Conservation (phyloP, 805 yeast species). For the Komagataella mondaviorum region DNA sequence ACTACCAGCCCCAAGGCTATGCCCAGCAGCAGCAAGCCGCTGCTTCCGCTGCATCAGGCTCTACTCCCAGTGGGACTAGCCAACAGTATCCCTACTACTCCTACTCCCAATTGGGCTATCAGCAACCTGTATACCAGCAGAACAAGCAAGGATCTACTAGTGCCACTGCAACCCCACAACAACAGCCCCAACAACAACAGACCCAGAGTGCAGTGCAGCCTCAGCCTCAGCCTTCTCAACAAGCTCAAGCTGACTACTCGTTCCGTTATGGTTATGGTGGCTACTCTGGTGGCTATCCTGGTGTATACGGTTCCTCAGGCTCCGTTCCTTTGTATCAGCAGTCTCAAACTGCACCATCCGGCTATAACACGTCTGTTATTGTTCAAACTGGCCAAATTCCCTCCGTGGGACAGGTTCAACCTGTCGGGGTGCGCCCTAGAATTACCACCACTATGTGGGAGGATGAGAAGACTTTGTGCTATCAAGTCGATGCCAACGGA, state of each 20-base stretch:
- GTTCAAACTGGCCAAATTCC: slow-evolving; percentile 2
- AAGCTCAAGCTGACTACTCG: neutral
- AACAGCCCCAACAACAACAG: neutral
- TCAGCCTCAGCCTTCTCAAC: neutral
- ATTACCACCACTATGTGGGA: slow-evolving; percentile 70
- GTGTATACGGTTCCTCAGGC: neutral
- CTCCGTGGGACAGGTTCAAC: slow-evolving; percentile 24
- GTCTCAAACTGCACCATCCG: neutral
- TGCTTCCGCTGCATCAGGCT: neutral
- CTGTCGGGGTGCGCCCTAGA: slow-evolving; percentile 36
- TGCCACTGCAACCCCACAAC: neutral
- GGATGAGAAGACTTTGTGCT: slow-evolving; percentile 58
- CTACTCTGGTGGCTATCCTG: neutral
- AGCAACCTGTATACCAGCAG: neutral
- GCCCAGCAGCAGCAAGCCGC: slow-evolving; percentile 1
- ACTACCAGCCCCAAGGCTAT: neutral
- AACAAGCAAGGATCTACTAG: neutral
- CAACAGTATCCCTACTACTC: slow-evolving; percentile 2
- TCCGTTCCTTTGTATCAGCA: neutral
- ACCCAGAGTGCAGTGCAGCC: neutral
- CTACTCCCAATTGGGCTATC: slow-evolving; percentile 1
- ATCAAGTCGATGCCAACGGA: slow-evolving; percentile 60
- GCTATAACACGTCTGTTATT: neutral
- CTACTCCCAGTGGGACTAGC: neutral
- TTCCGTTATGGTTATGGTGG: neutral